Percentiles rank a stretch among this genome's conserved stretches.
phyloP scores from a whole-genome alignment of 2,329 filamentous ascomycete genomes.

The Arthrobotrys iridis region DNA sequence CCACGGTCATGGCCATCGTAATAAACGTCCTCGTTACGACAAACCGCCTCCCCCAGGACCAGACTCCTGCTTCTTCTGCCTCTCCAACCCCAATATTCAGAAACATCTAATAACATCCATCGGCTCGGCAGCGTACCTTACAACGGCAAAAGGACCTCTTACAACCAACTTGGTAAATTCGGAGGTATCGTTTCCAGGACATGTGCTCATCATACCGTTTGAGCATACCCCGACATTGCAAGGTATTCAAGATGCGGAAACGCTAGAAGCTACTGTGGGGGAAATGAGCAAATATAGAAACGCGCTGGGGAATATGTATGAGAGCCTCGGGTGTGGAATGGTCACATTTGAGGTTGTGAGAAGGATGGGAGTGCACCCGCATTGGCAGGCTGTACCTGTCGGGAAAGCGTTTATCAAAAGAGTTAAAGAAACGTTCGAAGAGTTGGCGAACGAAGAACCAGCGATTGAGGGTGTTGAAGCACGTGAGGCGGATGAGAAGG shows the following conservation, averaged over 20 bases:
- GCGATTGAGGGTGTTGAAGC: slow-evolving; percentile 55
- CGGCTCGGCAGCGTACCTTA: slow-evolving; percentile 85
- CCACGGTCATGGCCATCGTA: slow-evolving; percentile 63
- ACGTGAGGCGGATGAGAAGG: slow-evolving; percentile 49
- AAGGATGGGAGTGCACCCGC: slow-evolving; percentile 80
- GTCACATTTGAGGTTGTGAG: slow-evolving; percentile 95
- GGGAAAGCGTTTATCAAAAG: slow-evolving; percentile 68
- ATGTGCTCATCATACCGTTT: slow-evolving; percentile 91
- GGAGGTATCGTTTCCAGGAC: slow-evolving; percentile 75
- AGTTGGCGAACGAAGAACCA: slow-evolving; percentile 79
- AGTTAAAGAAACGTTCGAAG: slow-evolving; percentile 87
- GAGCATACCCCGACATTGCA: slow-evolving; percentile 80
- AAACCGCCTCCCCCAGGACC: slow-evolving; percentile 73
- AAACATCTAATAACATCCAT: slow-evolving; percentile 91
- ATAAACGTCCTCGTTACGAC: slow-evolving; percentile 63
- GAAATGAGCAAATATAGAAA: slow-evolving; percentile 87
- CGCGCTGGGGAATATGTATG: slow-evolving; percentile 81
- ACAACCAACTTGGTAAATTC: slow-evolving; percentile 75
- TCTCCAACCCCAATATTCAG: slow-evolving; percentile 84
- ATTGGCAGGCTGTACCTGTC: slow-evolving; percentile 86
- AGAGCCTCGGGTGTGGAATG: slow-evolving; percentile 70
- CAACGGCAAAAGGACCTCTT: slow-evolving; percentile 89
- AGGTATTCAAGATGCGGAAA: slow-evolving; percentile 68
- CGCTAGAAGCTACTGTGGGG: slow-evolving; percentile 67
- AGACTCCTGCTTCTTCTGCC: slow-evolving; percentile 91